Evolutionary conservation across 2,329 filamentous ascomycete genomes (phyloP).

Genomic region (Exophiala lecanii-corni): DNA sequence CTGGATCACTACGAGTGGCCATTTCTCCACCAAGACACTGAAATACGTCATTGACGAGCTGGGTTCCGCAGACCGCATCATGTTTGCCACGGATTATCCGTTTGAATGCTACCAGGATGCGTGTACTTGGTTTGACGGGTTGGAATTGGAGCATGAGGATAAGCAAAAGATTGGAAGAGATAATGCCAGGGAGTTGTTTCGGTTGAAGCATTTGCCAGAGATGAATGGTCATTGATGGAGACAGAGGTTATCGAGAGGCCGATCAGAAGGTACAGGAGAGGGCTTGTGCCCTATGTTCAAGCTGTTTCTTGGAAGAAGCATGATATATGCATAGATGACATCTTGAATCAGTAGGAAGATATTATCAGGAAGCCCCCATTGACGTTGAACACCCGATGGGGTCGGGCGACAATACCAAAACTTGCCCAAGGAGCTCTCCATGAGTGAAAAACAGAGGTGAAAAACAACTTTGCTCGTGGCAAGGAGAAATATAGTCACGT

Average conservation of each 20-base stretch:
- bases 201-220: slow-evolving; percentile 16
- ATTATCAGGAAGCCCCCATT: no score
- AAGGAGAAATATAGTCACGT: no score
- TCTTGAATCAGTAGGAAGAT: no score
- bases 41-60: slow-evolving; percentile 37
- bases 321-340: no score
- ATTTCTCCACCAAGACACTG: slow-evolving; percentile 38
- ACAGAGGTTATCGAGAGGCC: background rate
- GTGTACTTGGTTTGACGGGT: slow-evolving; percentile 28
- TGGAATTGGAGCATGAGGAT: slow-evolving; percentile 41
- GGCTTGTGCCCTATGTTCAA: no score
- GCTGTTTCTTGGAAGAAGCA: no score
- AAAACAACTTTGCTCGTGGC: no score
- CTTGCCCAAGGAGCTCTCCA: no score
- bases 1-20: slow-evolving; percentile 40
- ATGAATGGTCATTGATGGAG: background rate
- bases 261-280: no score
- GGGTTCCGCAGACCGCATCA: slow-evolving; percentile 35
- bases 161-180: slow-evolving; percentile 46
- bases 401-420: no score
- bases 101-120: slow-evolving; percentile 26
- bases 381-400: no score
- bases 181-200: slow-evolving; percentile 49
- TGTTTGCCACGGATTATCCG: slow-evolving; percentile 39
- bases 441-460: no score